phyloP scores from a whole-genome alignment of 371 early-diverging fungal species.

The Mortierella sp. region DNA sequence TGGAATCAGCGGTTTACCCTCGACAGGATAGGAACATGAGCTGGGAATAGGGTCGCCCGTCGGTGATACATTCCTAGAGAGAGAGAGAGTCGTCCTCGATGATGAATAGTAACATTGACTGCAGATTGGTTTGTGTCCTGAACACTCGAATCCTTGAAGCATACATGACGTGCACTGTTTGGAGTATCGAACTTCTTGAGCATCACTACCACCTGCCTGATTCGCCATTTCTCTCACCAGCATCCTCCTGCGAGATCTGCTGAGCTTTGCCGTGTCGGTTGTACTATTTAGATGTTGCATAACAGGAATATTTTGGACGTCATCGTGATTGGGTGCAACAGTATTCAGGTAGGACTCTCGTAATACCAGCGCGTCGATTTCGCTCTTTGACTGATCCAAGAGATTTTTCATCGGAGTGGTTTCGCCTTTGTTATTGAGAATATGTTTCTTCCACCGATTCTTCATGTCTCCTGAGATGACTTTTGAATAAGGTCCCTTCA shows the following conservation, averaged over 20 bases:
- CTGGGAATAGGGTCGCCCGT: not conserved
- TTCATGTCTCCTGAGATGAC: not conserved
- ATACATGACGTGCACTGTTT: constrained; percentile 30
- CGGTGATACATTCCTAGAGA: not conserved
- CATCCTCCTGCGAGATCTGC: too few species aligned
- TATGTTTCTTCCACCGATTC: not conserved
- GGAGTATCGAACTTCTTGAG: constrained; percentile 8
- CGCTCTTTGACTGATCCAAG: not conserved
- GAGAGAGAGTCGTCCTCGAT: constrained; percentile 6
- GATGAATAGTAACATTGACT: constrained; percentile 34
- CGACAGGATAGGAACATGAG: constrained; percentile 29
- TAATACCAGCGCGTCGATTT: not conserved
- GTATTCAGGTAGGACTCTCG: not conserved
- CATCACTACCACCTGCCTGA: not conserved
- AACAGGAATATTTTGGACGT: not conserved
- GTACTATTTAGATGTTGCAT: not conserved
- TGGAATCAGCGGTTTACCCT: constrained; percentile 2
- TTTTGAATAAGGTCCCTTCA: not conserved
- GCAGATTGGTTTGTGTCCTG: constrained; percentile 45
- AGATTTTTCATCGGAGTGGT: not conserved
- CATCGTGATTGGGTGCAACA: not conserved
- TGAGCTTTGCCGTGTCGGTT: not conserved
- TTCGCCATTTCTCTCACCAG: not conserved
- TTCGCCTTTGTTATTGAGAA: not conserved
- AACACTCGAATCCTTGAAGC: constrained; percentile 36